phyloP scores from a whole-genome alignment of 2,329 filamentous ascomycete genomes.

The Thermomyces lanuginosus region DNA sequence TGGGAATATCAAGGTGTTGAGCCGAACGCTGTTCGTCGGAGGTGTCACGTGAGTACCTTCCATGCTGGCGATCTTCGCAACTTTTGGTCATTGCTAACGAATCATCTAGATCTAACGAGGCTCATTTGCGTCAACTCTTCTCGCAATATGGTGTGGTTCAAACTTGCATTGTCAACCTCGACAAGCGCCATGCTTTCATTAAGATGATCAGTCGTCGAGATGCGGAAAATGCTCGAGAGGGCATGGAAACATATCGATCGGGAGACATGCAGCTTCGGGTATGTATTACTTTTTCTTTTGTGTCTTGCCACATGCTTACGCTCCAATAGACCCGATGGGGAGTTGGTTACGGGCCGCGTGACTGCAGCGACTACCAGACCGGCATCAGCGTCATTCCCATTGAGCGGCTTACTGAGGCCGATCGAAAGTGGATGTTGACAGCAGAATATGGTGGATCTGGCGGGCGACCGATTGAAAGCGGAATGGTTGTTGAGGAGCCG shows the following conservation, averaged over 20 bases:
- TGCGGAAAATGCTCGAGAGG: constrained; percentile 66
- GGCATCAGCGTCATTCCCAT: constrained; percentile 91
- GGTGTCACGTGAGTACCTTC: constrained; percentile 60
- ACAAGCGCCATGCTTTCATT: constrained; percentile 96
- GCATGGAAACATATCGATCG: constrained; percentile 65
- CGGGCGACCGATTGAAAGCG: constrained; percentile 59
- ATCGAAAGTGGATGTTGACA: constrained; percentile 91
- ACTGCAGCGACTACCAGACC: constrained; percentile 89
- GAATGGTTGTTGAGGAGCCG: constrained; percentile 86
- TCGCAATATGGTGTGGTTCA: constrained; percentile 71
- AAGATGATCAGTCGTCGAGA: constrained; percentile 91
- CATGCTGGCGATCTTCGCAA: constrained; percentile 4
- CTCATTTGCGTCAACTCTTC: constrained; percentile 69
- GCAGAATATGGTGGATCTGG: constrained; percentile 89
- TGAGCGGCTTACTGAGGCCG: constrained; percentile 79
- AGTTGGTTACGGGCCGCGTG: constrained; percentile 87
- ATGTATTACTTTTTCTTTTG: constrained; percentile 20
- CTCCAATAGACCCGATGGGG: constrained; percentile 74
- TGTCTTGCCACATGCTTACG: constrained; percentile 11
- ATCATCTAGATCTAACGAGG: constrained; percentile 49
- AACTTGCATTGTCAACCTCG: constrained; percentile 94
- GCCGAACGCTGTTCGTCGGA: constrained; percentile 88
- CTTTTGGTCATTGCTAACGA: constrained; percentile 9
- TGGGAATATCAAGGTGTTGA: constrained; percentile 78
- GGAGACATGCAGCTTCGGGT: constrained; percentile 58